Base-by-base conservation (phyloP, 768 basidiomycete genomes). In the Pulveroboletus sp. region DNA sequence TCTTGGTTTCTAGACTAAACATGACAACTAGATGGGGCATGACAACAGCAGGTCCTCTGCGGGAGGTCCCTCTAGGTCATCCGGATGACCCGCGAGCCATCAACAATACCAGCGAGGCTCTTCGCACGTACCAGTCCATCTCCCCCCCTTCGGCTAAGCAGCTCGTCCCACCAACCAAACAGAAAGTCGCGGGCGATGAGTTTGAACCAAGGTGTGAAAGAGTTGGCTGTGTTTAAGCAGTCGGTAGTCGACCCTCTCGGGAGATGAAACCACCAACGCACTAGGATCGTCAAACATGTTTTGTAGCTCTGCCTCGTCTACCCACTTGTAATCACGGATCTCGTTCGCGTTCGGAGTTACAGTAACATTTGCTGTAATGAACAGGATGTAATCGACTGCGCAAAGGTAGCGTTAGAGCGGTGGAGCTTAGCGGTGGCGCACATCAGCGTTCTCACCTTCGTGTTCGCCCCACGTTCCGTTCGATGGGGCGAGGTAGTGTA, bases 181-280 rank as follows among this genome's bases (percentile, higher is more conserved):
- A 99, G 77, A 70, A 95, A 95, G 66, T 97, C 93, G 4, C 93
- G 82, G 2, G 93, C 93, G 62, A 99, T 98, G 27, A 98, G 83
- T 69, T 93, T 91, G 82, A 99, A 99, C 96, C 96, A 99, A 0
- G 96, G 96, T 7, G 96, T 99, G 69, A 99, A 99, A 2, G 79
- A 81, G 67, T 90, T 90, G 49, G 70, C 92, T 95, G 60, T 6
- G 8, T 50, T 17, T 18, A 33, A 51, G 48, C 21, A 26, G 28
- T 38, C 31, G 14, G 47, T 26, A 17, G 39, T 30, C 30, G 27
- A 6, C 35, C 30, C 51, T 47, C 18, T 47, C 30, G 32, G 17
- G 15, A 45, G 17, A n/a, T 39, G 39, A 52, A 53, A 27, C 33
- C 35, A 31, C 0, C 44, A 30, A 62, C 77, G 62, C 68, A 93